Base-by-base conservation (phyloP, 306 rosid genomes). In the Alnus rubra region DNA sequence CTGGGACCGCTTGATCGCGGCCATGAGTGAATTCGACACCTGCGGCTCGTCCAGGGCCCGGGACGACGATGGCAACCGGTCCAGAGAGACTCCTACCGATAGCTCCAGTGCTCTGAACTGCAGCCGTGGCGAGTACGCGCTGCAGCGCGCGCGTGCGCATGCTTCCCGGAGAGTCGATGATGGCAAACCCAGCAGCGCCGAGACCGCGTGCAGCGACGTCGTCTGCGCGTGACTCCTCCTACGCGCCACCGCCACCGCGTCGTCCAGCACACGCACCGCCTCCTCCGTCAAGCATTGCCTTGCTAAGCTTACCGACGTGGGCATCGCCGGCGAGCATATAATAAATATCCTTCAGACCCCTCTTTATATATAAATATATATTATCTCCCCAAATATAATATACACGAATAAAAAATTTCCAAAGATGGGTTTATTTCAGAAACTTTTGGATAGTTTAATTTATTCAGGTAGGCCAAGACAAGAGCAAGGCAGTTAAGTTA, bases 281-380 rank as follows among this genome's bases (percentile, higher is more conserved):
- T 96, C 98, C 0, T 96, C 98, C 31, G 98, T 91, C 60, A 96
- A 86, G 80, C 93, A 93, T 90, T 96, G 97, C 93, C 94, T 88
- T 75, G 98, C 99, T 44, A 86, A 77, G 85, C 91, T 89, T 10
- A 96, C 97, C 97, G 97, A 94, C 97, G 97, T 93, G 74, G 97
- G 99, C 99, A 96, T 96, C 94, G 94, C 98, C 97, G 97, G 97
- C 84, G 60, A 86, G 88, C 98, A 86, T 87, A 79, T 76, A 90
- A 63, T n/a, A 42, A 60, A 63, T 67, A 67, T 67, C n/a, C 18
- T 8, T 12, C 16, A 16, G 44, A 19, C 50, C 60, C 54, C 23
- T 4, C 4, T 56, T 42, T n/a, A 16, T n/a, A 1, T 9, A 33
- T 14, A 39, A 28, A 2, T 53, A 30, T 19, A 18, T 1, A 7